Base-by-base conservation (phyloP, 805 yeast genomes). In the Yamadazyma kitorensis region DNA sequence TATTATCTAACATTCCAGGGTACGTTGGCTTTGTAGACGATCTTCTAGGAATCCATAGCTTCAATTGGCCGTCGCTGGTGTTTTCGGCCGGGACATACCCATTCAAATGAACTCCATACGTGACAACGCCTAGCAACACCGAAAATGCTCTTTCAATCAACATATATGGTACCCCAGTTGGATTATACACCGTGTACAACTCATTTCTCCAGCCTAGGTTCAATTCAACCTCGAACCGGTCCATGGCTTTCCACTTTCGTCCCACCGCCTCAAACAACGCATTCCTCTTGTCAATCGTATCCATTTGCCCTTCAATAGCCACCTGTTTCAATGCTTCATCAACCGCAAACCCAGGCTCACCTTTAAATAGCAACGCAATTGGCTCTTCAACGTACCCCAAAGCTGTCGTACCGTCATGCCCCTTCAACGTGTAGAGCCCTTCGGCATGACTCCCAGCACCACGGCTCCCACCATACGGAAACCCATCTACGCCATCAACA, bases 1-100 rank as follows among this genome's bases (percentile, higher is more conserved):
- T 87, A 55, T 89, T 91, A 55, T 93, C 98, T 24, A 89, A 70
- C 84, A 78, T 82, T 0, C 85, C 83, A 0, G 98, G 98, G 62
- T 77, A 91, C 0, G 98, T 93, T 12, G 82, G 82, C 55, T 93
- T 93, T 2, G 78, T 70, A 4, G 65, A 55, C 0, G 97, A 73
- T 44, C 98, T 65, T 41, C 86, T 64, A 0, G 98, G 96, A 7
- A 91, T 71, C 98, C 98, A 93, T 38, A 83, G 48, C 47, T 75
- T 72, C 20, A 73, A 41, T 21, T 64, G 59, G 1, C 72, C 71
- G 24, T 65, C 59, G 3, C 38, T 14, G 4, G 74, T 49, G 20
- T 54, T 37, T 0, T 53, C 43, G 2, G 76, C 70, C 0, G 76
- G 70, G 0, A 82, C 66, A 47, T 77, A 93, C 2, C 97, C 98